Evolutionary conservation across 176 grass and related monocot genomes (phyloP), one percentile per base, ranked within the genome.

Genomic region (Cenchrus purpureus): DNA sequence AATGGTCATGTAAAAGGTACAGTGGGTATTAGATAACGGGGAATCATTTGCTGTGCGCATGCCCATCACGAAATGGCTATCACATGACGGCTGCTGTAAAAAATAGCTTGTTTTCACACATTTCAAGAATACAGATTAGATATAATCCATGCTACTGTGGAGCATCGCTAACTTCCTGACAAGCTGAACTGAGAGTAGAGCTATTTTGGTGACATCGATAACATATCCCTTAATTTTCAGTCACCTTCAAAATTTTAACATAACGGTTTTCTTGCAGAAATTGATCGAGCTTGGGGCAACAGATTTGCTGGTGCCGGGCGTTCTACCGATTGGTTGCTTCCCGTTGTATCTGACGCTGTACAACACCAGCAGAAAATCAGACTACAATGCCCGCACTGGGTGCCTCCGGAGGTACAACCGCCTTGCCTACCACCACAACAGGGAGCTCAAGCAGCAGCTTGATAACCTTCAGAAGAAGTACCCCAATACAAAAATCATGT

Each of bases 261-360:
- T 49, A 42, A 74, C 86, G 34, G 1, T 46, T 80, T 59, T 56
- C 5, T 78, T 82, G 49, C 91, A 98, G 96, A 95, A 86, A 87
- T 79, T 98, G 83, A 88, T 95, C 40, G 91, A 88, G 42, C 80
- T 95, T 29, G 96, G 96, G 37, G 96, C 93, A 12, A 90, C 49
- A 19, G 93, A 98, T 85, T 51, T 98, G 43, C 53, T 98, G 80
- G 93, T 98, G 53, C 96, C 93, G 2, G 91, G 91, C 20, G 74
- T 98, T 79, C 87, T 98, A 13, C 93, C 96, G 12, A 91, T 92
- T 12, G 96, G 95, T 43, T 98, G 96, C 85, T 95, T 98, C 73
- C 93, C 96, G 0, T 9, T 98, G 77, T 98, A 98, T 74, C 74
- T 98, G 65, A 95, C 96, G 5, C 70, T 98, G 14, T 98, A 98